Base-by-base conservation (phyloP, 148 eudicot genomes). In the Vaccinium darrowii region DNA sequence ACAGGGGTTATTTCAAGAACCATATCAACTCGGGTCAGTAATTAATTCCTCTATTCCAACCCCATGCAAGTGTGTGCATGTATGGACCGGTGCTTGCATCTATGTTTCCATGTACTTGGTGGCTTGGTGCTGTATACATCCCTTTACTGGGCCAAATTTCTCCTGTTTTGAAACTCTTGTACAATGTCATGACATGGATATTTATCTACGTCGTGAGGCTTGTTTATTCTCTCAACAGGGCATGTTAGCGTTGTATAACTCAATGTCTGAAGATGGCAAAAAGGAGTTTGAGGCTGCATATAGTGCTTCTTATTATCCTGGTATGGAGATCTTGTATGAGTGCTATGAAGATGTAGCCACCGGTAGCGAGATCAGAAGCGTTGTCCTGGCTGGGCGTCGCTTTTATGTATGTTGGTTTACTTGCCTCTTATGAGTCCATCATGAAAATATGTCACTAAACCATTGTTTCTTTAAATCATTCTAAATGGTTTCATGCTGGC, bases 381-480 rank as follows among this genome's bases (percentile, higher is more conserved):
- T 97, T 89, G 98, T 97, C 78, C 90, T 95, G 91, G 99, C 99
- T 87, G 99, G 98, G 27, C 96, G 99, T n/a, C 99, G 99, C 76
- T 97, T 97, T 87, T 91, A 90, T 83, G 99, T 97, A 91, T 86
- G 98, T 36, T 67, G 50, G 4, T 30, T 52, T 86, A 60, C 69
- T 60, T 72, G 12, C 71, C 18, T 0, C 71, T 12, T 72, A 18
- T 14, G 27, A 1, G 14, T 58, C 15, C 77, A 18, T 18, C 57
- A 19, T 25, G 15, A 19, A 16, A 19, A 33, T 75, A 6, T 13
- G 73, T 3, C 36, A 19, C 53, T 36, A 30, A 25, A 30, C 15
- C 52, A 6, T 78, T 78, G 63, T 65, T n/a, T 27, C 7, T 50
- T 12, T 63, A 1, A 73, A 50, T 52, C 23, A 1, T 49, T 11